Evolutionary conservation across 495 filamentous ascomycete genomes (phyloP), one percentile per base, ranked within the genome.

Genomic region (Penicillium angulare): DNA sequence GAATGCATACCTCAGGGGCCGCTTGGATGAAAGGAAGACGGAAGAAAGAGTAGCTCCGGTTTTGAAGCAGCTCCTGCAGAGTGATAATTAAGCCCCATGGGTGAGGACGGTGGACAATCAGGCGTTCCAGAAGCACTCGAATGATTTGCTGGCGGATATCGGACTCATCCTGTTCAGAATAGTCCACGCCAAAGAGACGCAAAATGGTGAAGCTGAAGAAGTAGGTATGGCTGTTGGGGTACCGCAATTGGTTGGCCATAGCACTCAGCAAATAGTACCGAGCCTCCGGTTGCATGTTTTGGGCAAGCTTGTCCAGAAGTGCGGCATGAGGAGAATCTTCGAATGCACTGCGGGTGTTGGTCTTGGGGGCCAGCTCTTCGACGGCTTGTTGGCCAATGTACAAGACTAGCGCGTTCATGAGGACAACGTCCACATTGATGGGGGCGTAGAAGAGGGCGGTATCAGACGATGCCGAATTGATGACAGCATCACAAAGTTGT

Each of bases 51-150:
- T 89, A 91, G 58, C 81, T 87, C 35, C 86, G 83, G 62, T 95
- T 97, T 74, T 96, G 93, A 48, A 95, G 76, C 38, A 99, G 76
- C 72, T 97, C 95, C 36, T 95, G 72, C 41, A 95, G 79, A 17
- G 90, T 95, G 49, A 95, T 86, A 66, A 97, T 88, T 33, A 97
- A 69, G 13, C 93, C 93, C 93, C 93, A 99, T 12, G 93, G 92
- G 65, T 97, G 95, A 24, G 93, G 93, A 64, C 92, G 89, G 66
- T 88, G 89, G 15, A 91, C 89, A 43, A 92, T 83, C 41, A 96
- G 70, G 32, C 93, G 80, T 74, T 99, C 93, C 5, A 97, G 68
- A 35, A 97, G 71, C 35, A 97, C 83, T 20, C 91, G 83, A 35
- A 89, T 88, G 53, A 97, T 89, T 66, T 95, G 88, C 69, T 97